A percentile compares a stretch with the other conserved stretches of the same genome.
Conservation (phyloP, 208 protist genomes). For the Leishmania turanica region DNA sequence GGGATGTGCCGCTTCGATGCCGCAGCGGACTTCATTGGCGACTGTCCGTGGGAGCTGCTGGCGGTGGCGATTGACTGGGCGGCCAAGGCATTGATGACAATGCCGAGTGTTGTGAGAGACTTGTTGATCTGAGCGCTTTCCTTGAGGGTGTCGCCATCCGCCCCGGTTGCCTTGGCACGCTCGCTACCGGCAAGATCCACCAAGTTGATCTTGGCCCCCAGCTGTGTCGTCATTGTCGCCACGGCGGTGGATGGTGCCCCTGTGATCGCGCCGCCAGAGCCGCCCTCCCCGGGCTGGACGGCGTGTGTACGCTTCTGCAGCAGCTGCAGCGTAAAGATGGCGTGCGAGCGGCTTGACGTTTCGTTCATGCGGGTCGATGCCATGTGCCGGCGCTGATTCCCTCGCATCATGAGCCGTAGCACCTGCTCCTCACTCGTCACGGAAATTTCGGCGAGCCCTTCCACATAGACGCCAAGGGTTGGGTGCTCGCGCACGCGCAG, state of each 20-base stretch:
- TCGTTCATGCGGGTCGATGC: constrained; percentile 96
- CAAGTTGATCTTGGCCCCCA: constrained; percentile 85
- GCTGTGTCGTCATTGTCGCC: constrained; percentile 40
- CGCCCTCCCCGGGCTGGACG: not conserved
- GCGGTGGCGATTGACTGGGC: constrained; percentile 36
- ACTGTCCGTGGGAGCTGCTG: not conserved
- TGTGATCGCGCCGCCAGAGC: not conserved
- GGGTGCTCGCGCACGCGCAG: constrained; percentile 83
- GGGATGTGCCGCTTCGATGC: constrained; percentile 53
- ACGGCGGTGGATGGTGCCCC: constrained; percentile 20
- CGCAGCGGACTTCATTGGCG: not conserved
- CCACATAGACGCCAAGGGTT: constrained; percentile 76
- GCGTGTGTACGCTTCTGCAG: constrained; percentile 46
- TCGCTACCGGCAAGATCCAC: constrained; percentile 95
- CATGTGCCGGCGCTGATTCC: constrained; percentile 74
- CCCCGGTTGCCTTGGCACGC: constrained; percentile 79
- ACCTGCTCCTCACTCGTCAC: constrained; percentile 62
- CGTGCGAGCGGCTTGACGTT: constrained; percentile 95
- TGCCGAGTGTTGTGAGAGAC: constrained; percentile 87
- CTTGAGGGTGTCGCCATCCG: constrained; percentile 70
- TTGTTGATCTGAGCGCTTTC: constrained; percentile 93
- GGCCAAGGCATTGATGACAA: constrained; percentile 92
- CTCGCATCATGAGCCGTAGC: constrained; percentile 66
- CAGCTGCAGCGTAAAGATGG: constrained; percentile 94
- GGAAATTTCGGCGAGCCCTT: constrained; percentile 70